Evolutionary conservation across 2,329 filamentous ascomycete genomes (phyloP), one percentile per base, ranked within the genome.

Genomic region (Fusarium proliferatum): DNA sequence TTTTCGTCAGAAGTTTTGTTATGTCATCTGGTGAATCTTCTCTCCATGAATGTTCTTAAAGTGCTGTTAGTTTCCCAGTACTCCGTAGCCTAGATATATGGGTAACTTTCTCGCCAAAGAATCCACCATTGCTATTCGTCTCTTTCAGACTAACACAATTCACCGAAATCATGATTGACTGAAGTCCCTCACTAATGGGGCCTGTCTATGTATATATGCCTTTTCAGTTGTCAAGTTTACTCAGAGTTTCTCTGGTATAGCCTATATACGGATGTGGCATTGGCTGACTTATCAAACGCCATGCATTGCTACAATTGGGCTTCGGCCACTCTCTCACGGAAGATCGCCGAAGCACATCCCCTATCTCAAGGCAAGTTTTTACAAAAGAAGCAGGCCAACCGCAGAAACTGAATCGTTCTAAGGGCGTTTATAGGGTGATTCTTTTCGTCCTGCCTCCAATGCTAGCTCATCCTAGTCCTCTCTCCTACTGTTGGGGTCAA

Each of bases 401-500:
- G 33, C 67, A 60, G 53, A 60, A 52, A 41, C 36, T 59, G 46
- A 46, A 34, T 52, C 21, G 49, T 46, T 19, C 12, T 19, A 43
- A 67, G 67, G 49, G 51, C 30, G 61, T 38, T 43, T 13, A 49
- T 49, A 65, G 55, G 48, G 56, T 38, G 16, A 17, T 43, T 48
- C 56, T 46, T 34, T 26, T 42, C 26, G 26, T 33, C 17, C 39
- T 28, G 10, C 43, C 55, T 49, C 28, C 59, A 46, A 43, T 61
- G 39, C 55, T 57, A 58, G 45, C 67, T 51, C 59, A 58, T 46
- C 46, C 57, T 45, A 65, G 59, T 46, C 48, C 53, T 64, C 42
- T 51, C 38, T 55, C 43, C 61, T 45, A 45, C 30, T 51, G 71
- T 74, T 73, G 67, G 71, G 71, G 71, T 61, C 71, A 73, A 73